A percentile compares a stretch with the other conserved stretches of the same genome.
Evolutionary conservation across 371 early-diverging fungal genomes (phyloP).

Genomic region (Batkoa obscura): DNA sequence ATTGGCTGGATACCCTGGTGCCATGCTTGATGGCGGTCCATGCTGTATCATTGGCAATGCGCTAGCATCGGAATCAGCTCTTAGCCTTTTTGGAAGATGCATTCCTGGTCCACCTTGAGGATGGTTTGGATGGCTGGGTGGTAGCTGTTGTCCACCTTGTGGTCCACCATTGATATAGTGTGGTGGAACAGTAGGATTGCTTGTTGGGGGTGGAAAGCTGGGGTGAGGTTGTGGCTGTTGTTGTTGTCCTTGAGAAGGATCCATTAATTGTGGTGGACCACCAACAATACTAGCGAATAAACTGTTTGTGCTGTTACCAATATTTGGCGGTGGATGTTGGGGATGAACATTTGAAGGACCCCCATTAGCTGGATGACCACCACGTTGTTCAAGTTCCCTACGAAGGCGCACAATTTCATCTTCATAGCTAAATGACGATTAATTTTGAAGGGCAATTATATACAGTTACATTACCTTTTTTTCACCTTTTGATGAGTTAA

Average conservation of each 20-base stretch:
- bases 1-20: constrained; percentile 5
- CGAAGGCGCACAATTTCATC: constrained; percentile 54
- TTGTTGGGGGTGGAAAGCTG: constrained; percentile 7
- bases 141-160: not conserved
- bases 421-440: constrained; percentile 29
- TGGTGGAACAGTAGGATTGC: constrained; percentile 11
- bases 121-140: constrained; percentile 1
- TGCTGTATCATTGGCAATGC: constrained; percentile 8
- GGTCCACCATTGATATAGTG: constrained; percentile 12
- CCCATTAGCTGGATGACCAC: constrained; percentile 12
- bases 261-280: constrained; percentile 22
- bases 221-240: constrained; percentile 10
- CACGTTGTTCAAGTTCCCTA: constrained; percentile 41
- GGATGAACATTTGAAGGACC: constrained; percentile 13
- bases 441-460: not conserved
- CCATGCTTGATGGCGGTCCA: constrained; percentile 4
- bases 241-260: constrained; percentile 18
- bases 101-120: constrained; percentile 5
- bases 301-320: constrained; percentile 21
- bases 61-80: constrained; percentile 2
- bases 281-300: constrained; percentile 19
- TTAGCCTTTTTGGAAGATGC: constrained; percentile 2
- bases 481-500: constrained; percentile 54
- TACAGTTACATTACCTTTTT: constrained; percentile 25
- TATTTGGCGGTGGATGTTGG: constrained; percentile 22